Percentiles rank a stretch among this genome's conserved stretches.
phyloP scores from a whole-genome alignment of 495 filamentous ascomycete species.

The Lasiosphaeria miniovina region DNA sequence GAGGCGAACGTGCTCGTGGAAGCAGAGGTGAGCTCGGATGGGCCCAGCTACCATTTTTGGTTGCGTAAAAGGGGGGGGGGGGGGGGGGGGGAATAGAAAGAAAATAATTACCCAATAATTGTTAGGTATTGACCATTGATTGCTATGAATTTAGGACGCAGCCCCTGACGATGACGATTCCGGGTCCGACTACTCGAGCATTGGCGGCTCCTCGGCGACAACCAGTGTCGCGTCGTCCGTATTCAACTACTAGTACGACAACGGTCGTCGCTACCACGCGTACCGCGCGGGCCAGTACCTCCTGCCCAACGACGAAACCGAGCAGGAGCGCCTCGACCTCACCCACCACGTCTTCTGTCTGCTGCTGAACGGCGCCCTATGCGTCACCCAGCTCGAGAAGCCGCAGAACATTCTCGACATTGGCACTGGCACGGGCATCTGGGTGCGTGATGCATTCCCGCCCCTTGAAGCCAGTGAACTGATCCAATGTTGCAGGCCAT shows the following conservation, averaged over 20 bases:
- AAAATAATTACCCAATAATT: no score
- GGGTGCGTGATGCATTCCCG: constrained; percentile 22
- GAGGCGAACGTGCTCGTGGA: no score
- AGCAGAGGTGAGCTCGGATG: no score
- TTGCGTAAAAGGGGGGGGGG: no score
- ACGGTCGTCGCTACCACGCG: constrained; percentile 34
- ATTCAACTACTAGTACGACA: constrained; percentile 29
- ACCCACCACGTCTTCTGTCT: constrained; percentile 24
- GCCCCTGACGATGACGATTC: neutral
- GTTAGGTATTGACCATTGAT: no score
- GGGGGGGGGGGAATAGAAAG: no score
- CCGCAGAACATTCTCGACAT: constrained; percentile 54
- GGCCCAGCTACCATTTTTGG: no score
- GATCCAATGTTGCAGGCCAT: constrained; percentile 35
- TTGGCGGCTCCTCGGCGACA: neutral
- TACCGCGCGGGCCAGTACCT: constrained; percentile 26
- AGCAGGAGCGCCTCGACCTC: constrained; percentile 28
- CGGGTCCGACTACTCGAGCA: neutral
- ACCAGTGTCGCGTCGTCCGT: constrained; percentile 21
- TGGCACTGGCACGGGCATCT: constrained; percentile 62
- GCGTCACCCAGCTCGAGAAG: constrained; percentile 45
- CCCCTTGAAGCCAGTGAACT: neutral
- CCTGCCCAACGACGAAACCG: constrained; percentile 29
- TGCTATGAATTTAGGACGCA: no score
- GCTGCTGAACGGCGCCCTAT: constrained; percentile 31